Conservation (phyloP, 2,329 filamentous ascomycete species). For the Davidsoniella eucalypti region DNA sequence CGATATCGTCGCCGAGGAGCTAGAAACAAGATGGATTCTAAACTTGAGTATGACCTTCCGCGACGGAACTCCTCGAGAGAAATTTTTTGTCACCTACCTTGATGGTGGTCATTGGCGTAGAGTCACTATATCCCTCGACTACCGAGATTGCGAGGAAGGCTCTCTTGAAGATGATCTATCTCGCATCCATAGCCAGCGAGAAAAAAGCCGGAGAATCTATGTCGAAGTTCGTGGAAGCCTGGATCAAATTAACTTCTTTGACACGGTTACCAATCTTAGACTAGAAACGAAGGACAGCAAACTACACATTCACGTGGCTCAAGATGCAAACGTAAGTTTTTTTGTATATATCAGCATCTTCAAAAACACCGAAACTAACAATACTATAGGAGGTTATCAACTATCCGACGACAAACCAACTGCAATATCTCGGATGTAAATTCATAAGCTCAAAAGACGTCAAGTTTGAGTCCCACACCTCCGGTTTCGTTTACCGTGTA, state of each 20-base stretch:
- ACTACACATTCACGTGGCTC: conserved; percentile 92
- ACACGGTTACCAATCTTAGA: conserved; percentile 90
- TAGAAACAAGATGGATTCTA: conserved; percentile 83
- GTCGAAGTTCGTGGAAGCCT: conserved; percentile 86
- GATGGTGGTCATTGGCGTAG: conserved; percentile 70
- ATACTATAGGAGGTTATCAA: conserved; percentile 58
- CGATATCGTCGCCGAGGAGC: conserved; percentile 55
- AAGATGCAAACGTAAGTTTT: conserved; percentile 60
- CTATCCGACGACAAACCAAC: conserved; percentile 57
- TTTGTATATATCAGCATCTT: background rate
- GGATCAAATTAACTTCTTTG: conserved; percentile 86
- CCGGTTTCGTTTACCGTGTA: conserved; percentile 95
- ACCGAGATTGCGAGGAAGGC: conserved; percentile 59
- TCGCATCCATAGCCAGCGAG: conserved; percentile 64
- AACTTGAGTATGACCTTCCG: conserved; percentile 98
- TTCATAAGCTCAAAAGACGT: conserved; percentile 58
- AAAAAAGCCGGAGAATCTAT: conserved; percentile 87
- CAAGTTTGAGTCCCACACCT: conserved; percentile 80
- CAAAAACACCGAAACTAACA: conserved; percentile 13
- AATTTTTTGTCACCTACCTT: conserved; percentile 94
- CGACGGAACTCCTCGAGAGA: conserved; percentile 81
- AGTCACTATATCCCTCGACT: conserved; percentile 88
- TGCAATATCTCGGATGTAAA: conserved; percentile 54
- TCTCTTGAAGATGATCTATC: conserved; percentile 77
- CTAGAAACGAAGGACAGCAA: conserved; percentile 76